These are phyloP conservation scores for Neonectria sp. DNA, from an alignment of 2,329 filamentous ascomycete species.

Conservation along the genomic window DNA sequence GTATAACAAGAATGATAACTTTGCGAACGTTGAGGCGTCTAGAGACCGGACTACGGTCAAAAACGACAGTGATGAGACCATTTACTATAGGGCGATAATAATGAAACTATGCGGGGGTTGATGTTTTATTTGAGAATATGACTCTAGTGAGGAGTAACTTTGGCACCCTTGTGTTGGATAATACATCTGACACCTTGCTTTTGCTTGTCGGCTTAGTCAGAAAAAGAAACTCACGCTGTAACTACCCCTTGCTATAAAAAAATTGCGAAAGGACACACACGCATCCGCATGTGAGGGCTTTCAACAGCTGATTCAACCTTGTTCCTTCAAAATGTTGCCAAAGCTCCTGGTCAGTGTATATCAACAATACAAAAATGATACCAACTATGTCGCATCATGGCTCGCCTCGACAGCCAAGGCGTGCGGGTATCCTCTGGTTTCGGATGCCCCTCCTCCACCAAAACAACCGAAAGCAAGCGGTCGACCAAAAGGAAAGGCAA, in stretches of 20 bases:
- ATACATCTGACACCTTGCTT: too few species aligned
- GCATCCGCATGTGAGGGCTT: background rate
- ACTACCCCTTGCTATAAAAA: too few species aligned
- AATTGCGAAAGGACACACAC: background rate
- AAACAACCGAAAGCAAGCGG: conserved; percentile 13
- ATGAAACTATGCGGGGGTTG: conserved; percentile 33
- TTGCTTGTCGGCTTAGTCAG: too few species aligned
- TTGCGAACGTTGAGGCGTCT: conserved; percentile 18
- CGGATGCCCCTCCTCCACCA: background rate
- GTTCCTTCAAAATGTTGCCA: conserved; percentile 38
- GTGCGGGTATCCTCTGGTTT: conserved; percentile 49
- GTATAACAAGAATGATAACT: conserved; percentile 22
- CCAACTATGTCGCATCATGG: conserved; percentile 57
- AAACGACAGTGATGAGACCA: conserved; percentile 36
- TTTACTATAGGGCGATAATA: conserved; percentile 27
- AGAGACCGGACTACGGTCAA: conserved; percentile 8
- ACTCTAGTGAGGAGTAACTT: too few species aligned
- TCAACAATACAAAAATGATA: conserved; percentile 59
- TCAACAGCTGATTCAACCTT: background rate
- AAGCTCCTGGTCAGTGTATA: conserved; percentile 50
- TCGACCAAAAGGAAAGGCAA: conserved; percentile 49
- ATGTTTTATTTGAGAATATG: conserved; percentile 26
- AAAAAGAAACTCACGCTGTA: too few species aligned
- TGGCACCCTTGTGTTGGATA: too few species aligned
- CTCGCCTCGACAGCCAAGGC: conserved; percentile 57